Evolutionary conservation across 176 grass and related monocot genomes (phyloP).

Genomic region (Elaeis guineensis): DNA sequence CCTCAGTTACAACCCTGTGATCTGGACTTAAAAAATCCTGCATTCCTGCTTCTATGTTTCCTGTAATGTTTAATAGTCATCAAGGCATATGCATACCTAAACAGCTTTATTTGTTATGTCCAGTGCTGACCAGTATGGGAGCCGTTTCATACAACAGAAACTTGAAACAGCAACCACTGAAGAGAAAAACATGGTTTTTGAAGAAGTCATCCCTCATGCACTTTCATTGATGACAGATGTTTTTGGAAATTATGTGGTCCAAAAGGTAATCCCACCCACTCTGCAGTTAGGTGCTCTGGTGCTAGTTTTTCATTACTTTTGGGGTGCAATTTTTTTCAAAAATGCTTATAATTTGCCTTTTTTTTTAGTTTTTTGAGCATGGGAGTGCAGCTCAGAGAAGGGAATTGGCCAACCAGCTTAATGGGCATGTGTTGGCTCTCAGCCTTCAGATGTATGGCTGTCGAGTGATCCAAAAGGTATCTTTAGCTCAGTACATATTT

Average conservation of each 20-base stretch:
- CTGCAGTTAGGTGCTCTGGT: neutral
- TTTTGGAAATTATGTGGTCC: constrained; percentile 94
- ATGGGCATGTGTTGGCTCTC: constrained; percentile 70
- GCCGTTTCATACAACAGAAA: constrained; percentile 95
- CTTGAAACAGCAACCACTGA: constrained; percentile 85
- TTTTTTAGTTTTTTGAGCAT: constrained; percentile 59
- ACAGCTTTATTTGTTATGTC: constrained; percentile 14
- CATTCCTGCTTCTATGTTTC: too few relatives aligned
- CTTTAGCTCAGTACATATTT: neutral
- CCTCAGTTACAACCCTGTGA: too few relatives aligned
- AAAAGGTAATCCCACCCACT: constrained; percentile 55
- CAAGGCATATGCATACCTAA: too few relatives aligned
- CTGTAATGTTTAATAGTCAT: too few relatives aligned
- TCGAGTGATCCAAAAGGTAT: constrained; percentile 86
- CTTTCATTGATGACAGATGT: constrained; percentile 90
- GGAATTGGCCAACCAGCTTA: constrained; percentile 68
- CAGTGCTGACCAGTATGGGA: constrained; percentile 93
- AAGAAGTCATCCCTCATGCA: constrained; percentile 79
- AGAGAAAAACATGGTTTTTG: constrained; percentile 85
- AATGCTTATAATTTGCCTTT: too few relatives aligned
- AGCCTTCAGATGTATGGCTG: constrained; percentile 95
- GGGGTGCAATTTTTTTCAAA: too few relatives aligned
- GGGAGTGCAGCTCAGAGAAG: constrained; percentile 50
- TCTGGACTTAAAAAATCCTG: too few relatives aligned
- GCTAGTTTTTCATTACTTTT: too few relatives aligned